Percentiles rank a stretch among this genome's conserved stretches.
Conservation (phyloP, 2,329 filamentous ascomycete species). For the Aureobasidium sp. region DNA sequence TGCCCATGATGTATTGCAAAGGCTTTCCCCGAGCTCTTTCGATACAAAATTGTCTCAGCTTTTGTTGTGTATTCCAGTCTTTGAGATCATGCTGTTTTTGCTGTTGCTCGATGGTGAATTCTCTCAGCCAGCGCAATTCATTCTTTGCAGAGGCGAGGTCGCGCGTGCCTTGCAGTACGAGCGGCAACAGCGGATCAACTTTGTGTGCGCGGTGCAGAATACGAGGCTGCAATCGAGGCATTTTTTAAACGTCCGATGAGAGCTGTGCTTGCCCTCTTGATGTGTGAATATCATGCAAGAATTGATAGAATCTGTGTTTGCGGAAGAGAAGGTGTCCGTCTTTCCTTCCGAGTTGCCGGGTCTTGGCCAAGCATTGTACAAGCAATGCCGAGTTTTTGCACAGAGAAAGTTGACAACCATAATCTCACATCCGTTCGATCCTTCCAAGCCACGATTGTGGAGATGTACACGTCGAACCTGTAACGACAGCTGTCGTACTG, state of each 20-base stretch:
- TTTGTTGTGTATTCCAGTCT: constrained; percentile 18
- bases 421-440: not conserved
- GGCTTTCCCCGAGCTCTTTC: constrained; percentile 59
- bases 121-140: constrained; percentile 67
- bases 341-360: not conserved
- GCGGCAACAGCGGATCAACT: constrained; percentile 4
- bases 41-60: constrained; percentile 29
- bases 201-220: constrained; percentile 1
- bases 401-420: not conserved
- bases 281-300: not conserved
- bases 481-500: not conserved
- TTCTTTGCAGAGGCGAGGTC: constrained; percentile 56
- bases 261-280: not conserved
- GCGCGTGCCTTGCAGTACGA: constrained; percentile 56
- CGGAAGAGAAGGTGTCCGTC: not conserved
- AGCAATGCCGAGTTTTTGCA: constrained; percentile 1
- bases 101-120: constrained; percentile 38
- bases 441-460: not conserved
- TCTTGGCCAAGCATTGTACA: not conserved
- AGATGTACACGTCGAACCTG: not conserved
- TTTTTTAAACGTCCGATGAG: not conserved
- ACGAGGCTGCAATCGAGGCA: constrained; percentile 10
- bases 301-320: not conserved
- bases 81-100: not conserved
- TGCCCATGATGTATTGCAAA: constrained; percentile 82